Base-by-base conservation (phyloP, 768 basidiomycete species). In the Gymnopilus dilepis region DNA sequence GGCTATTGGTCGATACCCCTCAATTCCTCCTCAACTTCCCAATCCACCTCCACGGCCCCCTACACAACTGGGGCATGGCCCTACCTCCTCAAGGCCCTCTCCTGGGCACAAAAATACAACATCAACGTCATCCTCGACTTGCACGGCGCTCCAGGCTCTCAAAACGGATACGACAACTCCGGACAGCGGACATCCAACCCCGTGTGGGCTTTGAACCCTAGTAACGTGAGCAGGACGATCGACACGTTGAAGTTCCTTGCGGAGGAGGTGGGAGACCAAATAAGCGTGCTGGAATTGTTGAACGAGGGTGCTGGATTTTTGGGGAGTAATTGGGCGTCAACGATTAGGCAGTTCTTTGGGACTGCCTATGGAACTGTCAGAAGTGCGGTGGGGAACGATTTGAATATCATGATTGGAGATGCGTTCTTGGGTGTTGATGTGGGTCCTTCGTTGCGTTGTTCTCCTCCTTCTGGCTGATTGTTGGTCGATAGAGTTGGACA, bases 1-100 rank as follows among this genome's bases (percentile, higher is more conserved):
- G 89, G 89, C 8, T 92, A 87, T 70, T 92, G 90, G 90, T 88
- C 88, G n/a, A 82, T 91, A n/a, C 89, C 89, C 0, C 73, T 88
- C 33, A 83, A 83, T 3, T 76, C 84, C 31, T 72, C 80, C 13
- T 82, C 85, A 63, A 87, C 86, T 6, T 78, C 80, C 51, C 75
- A 69, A 5, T 77, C 78, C 17, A 80, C 80, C 3, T 82, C 80
- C 17, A 76, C 80, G 13, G 69, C 76, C 2, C 88, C 88, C 0
- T 90, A 85, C 69, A 78, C 82, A 47, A 71, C 85, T 0, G 89
- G 89, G 8, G 89, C 88, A 30, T 90, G 88, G 84, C 80, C 86
- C 2, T 89, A 89, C 72, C 80, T 92, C 62, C 77, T 88, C 19
- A 80, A 79, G 50, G 86, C 84, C 1, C 81, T 92, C 47, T 75